Percentiles rank a stretch among this genome's conserved stretches.
These are phyloP conservation scores for Inonotus obliquus DNA, from an alignment of 1,284 basidiomycete genomes.

Conservation along the genomic window DNA sequence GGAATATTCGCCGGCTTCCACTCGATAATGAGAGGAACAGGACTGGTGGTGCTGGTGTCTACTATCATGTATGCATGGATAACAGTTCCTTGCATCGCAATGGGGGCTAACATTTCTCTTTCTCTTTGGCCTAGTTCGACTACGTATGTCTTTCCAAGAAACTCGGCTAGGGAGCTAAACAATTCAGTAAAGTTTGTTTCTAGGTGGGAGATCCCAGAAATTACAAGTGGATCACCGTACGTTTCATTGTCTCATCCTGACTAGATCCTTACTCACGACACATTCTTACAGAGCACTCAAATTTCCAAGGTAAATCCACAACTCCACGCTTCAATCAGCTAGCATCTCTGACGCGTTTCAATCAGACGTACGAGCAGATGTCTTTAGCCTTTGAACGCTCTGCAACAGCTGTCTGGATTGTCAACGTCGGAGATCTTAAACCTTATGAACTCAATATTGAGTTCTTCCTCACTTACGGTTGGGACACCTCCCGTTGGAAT, in stretches of 20 bases:
- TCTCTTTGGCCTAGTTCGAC: conserved; percentile 34
- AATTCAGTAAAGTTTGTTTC: not conserved
- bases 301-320: conserved; percentile 34
- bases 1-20: conserved; percentile 56
- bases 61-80: conserved; percentile 52
- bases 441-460: conserved; percentile 68
- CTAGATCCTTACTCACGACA: not conserved
- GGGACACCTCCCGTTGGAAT: conserved; percentile 51
- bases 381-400: conserved; percentile 52
- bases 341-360: not conserved
- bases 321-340: conserved; percentile 8
- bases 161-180: not conserved
- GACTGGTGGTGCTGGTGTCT: conserved; percentile 61
- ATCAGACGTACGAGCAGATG: conserved; percentile 55
- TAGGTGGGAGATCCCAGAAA: conserved; percentile 51
- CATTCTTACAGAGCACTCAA: conserved; percentile 36
- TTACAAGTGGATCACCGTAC: conserved; percentile 59
- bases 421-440: conserved; percentile 70
- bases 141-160: conserved; percentile 30
- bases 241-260: conserved; percentile 22
- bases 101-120: not conserved
- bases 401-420: conserved; percentile 52
- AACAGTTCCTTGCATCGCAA: not conserved
- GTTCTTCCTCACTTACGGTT: conserved; percentile 63
- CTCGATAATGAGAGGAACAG: conserved; percentile 46